Percentiles rank a stretch among this genome's conserved stretches.
phyloP scores from a whole-genome alignment of 176 grass and related monocot genomes.

The Oryza rufipogon region DNA sequence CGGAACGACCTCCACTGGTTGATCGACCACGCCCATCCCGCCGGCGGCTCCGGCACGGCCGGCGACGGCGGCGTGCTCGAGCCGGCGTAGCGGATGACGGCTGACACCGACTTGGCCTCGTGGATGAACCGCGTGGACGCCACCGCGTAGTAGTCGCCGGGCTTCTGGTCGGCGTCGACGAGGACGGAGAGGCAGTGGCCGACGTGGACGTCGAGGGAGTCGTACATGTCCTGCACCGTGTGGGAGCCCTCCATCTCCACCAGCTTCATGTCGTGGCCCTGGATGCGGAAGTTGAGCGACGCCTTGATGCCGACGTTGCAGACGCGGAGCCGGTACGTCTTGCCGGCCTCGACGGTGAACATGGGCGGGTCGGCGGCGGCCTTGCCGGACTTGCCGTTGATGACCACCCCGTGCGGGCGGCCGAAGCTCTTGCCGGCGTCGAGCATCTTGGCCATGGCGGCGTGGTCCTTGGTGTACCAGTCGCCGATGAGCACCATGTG shows the following conservation, averaged over 20 bases:
- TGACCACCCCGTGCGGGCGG: constrained; percentile 55
- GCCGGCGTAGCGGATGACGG: constrained; percentile 58
- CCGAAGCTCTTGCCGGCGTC: constrained; percentile 49
- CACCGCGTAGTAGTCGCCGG: constrained; percentile 67
- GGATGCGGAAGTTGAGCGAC: constrained; percentile 90
- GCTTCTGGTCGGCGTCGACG: constrained; percentile 62
- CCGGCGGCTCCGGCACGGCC: constrained; percentile 43
- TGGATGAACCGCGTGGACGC: constrained; percentile 67
- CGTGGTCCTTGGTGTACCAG: constrained; percentile 79
- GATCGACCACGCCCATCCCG: constrained; percentile 73
- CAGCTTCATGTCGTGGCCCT: constrained; percentile 66
- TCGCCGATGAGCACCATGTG: constrained; percentile 63
- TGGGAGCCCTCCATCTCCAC: constrained; percentile 77
- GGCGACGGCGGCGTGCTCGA: constrained; percentile 52
- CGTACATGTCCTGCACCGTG: constrained; percentile 61
- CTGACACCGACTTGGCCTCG: constrained; percentile 1
- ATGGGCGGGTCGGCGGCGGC: constrained; percentile 20
- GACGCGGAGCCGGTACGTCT: constrained; percentile 63
- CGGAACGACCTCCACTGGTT: constrained; percentile 92
- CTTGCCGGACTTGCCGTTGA: constrained; percentile 58
- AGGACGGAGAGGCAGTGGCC: constrained; percentile 76
- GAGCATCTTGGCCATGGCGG: constrained; percentile 40
- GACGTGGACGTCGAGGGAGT: constrained; percentile 64
- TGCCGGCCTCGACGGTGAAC: constrained; percentile 69
- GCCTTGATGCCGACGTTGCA: constrained; percentile 70